A percentile compares a stretch with the other conserved stretches of the same genome.
Conservation (phyloP, 306 rosid genomes). For the Canavalia gladiata region DNA sequence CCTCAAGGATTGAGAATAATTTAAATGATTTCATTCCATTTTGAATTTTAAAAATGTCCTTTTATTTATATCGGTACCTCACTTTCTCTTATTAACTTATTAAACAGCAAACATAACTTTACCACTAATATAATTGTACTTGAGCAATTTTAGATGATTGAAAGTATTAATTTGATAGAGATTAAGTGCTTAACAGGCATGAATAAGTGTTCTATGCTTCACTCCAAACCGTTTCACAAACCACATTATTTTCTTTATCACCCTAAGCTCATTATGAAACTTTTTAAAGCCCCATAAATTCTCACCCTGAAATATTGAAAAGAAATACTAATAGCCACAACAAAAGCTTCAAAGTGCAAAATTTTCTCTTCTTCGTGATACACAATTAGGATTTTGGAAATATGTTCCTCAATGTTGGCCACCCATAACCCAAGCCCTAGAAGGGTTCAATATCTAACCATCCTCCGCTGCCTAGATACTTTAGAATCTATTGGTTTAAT, state of each 20-base stretch:
- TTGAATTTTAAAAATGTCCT: not conserved
- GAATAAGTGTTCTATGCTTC: not conserved
- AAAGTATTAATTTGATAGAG: not conserved
- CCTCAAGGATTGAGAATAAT: not conserved
- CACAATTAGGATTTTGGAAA: not conserved
- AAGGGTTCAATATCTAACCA: not conserved
- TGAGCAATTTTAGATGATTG: not conserved
- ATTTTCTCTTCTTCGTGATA: not conserved
- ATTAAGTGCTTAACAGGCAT: not conserved
- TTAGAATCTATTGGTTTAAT: conserved; percentile 11
- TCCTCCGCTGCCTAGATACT: conserved; percentile 2
- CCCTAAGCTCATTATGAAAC: not conserved
- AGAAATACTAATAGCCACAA: not conserved
- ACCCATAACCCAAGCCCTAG: not conserved
- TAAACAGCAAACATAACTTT: not conserved
- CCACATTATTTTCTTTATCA: not conserved
- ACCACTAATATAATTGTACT: not conserved
- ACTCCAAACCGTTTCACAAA: not conserved
- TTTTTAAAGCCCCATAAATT: not conserved
- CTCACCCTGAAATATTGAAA: not conserved
- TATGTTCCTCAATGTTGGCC: not conserved
- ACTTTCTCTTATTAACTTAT: not conserved
- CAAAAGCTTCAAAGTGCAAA: not conserved
- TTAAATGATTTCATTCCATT: not conserved
- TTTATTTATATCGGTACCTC: not conserved